Base-by-base conservation (phyloP, 2,329 filamentous ascomycete species). In the Hymenotorrendiella dingleyae region DNA sequence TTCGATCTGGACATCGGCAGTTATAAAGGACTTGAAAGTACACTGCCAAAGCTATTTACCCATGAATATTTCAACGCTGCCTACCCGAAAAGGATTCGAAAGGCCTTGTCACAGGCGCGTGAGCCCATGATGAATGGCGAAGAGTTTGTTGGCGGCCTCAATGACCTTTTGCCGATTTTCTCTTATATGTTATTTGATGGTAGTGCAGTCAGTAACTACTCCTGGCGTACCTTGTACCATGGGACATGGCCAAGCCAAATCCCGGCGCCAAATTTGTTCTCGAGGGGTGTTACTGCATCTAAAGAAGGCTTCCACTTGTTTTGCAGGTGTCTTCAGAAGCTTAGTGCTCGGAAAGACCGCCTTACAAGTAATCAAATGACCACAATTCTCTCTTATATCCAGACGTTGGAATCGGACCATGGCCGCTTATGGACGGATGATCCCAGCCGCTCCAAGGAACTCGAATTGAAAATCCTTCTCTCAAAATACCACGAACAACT, bases 161-260 rank as follows among this genome's bases (percentile, higher is more conserved):
- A 47, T 19, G 48, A 50, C 33, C 14, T 48, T 2, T 24, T 50
- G n/a, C 45, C 48, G 6, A 17, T 50, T 7, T 45, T n/a, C n/a
- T n/a, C n/a, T n/a, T n/a, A n/a, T n/a, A n/a, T n/a, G n/a, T n/a
- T n/a, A n/a, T n/a, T n/a, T n/a, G n/a, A n/a, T n/a, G n/a, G n/a
- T n/a, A n/a, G n/a, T n/a, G n/a, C n/a, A n/a, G n/a, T n/a, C n/a
- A n/a, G n/a, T n/a, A n/a, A n/a, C n/a, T n/a, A n/a, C n/a, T n/a
- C n/a, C n/a, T n/a, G n/a, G n/a, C n/a, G n/a, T n/a, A n/a, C n/a
- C n/a, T n/a, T n/a, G n/a, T n/a, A n/a, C n/a, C n/a, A n/a, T n/a
- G n/a, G n/a, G n/a, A n/a, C n/a, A n/a, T n/a, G n/a, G n/a, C n/a
- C n/a, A n/a, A n/a, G n/a, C 10, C 29, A 30, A 14, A 38, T 50